Evolutionary conservation across 441 rosid genomes (phyloP).

Genomic region (Rhodomyrtus psidioides): DNA sequence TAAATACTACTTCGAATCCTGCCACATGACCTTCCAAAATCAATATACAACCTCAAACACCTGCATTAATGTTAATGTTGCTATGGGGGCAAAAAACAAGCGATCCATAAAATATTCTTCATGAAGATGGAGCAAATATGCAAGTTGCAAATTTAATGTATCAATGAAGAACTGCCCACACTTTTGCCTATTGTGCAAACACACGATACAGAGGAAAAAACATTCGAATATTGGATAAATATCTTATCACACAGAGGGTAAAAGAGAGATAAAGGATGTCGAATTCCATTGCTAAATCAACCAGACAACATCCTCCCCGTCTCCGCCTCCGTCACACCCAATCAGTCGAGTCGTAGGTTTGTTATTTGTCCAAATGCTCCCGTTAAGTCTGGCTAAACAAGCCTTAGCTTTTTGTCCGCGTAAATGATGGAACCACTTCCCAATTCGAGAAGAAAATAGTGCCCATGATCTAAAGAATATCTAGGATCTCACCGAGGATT

Average conservation of each 20-base stretch:
- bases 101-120: neutral
- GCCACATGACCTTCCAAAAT: neutral
- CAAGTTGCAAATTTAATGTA: neutral
- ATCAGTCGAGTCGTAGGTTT: too few relatives aligned
- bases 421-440: too few relatives aligned
- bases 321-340: neutral
- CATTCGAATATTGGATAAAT: neutral
- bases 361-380: too few relatives aligned
- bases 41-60: neutral
- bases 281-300: neutral
- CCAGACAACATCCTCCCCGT: neutral
- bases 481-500: slow-evolving; percentile 26
- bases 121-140: neutral
- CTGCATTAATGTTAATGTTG: neutral
- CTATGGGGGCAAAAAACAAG: neutral
- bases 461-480: slow-evolving; percentile 16
- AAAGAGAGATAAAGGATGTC: neutral
- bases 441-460: too few relatives aligned
- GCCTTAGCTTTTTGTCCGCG: neutral
- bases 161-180: neutral
- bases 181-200: neutral
- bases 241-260: neutral
- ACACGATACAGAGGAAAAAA: neutral
- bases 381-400: neutral
- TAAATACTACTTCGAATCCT: neutral